Base-by-base conservation (phyloP, 768 basidiomycete genomes). In the Amanita thiersii region DNA sequence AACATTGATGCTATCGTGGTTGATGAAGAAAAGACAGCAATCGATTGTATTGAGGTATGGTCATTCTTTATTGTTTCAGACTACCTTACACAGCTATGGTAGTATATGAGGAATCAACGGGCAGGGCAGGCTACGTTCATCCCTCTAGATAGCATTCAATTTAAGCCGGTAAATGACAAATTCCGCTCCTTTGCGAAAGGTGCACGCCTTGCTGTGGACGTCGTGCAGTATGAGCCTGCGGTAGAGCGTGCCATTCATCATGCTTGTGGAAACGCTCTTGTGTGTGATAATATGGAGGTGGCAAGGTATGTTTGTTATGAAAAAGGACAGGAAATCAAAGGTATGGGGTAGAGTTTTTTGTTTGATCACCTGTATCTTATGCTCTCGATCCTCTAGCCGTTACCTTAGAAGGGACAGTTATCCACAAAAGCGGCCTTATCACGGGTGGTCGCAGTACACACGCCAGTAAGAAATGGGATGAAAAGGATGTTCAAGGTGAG, bases 61-160 rank as follows among this genome's bases (percentile, higher is more conserved):
- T 14, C 18, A 6, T 19, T n/a, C 35, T 35, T 21, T 15, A 26
- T 8, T 19, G 19, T 29, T 26, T 34, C 26, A 15, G 23, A 30
- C 36, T n/a, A 19, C 12, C 11, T 18, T 45, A 19, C 21, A 5
- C 21, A 18, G 12, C 25, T 40, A 23, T 33, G 3, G 50, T 30
- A 92, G 85, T 97, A 96, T 59, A 78, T 99, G 77, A 84, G 91
- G 47, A 92, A 85, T 46, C 91, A 96, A 61, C 85, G 93, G 25
- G 80, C 86, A 0, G 96, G 94, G 1, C 89, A 92, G 62, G 94
- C 94, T 9, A 99, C 96, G 0, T 98, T 98, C 66, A 86, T 99
- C 34, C 96, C 96, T 0, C 80, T 99, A n/a, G 94, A 98, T 58
- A 93, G 91, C 6, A 94, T 98, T 50, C 88, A 91, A 55, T 84